These are phyloP conservation scores for Ophiostoma pallidulum DNA, from an alignment of 2,329 filamentous ascomycete genomes.

Conservation along the genomic window DNA sequence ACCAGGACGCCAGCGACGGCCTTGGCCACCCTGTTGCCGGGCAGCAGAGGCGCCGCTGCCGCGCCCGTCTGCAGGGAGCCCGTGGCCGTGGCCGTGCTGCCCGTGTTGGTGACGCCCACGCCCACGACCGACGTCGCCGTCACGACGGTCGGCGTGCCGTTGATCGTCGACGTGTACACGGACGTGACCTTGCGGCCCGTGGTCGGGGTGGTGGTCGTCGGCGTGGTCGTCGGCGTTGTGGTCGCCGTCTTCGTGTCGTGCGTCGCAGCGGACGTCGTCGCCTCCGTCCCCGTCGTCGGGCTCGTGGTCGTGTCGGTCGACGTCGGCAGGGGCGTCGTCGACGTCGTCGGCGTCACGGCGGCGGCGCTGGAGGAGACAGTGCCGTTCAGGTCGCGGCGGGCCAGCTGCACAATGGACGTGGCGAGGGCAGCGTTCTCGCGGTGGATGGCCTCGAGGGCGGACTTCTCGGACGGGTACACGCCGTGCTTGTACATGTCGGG, in stretches of 20 bases:
- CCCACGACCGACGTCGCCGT: constrained; percentile 42
- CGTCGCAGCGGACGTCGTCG: not conserved
- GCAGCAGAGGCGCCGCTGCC: constrained; percentile 3
- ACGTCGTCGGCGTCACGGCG: constrained; percentile 18
- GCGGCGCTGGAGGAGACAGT: constrained; percentile 23
- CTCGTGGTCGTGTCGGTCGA: constrained; percentile 18
- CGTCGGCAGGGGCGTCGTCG: constrained; percentile 16
- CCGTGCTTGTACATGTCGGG: constrained; percentile 58
- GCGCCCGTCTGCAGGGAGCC: constrained; percentile 25
- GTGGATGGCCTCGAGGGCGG: constrained; percentile 54
- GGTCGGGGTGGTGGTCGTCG: constrained; percentile 9
- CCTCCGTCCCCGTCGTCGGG: constrained; percentile 10
- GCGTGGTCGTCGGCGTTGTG: constrained; percentile 12
- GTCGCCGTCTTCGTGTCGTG: constrained; percentile 2
- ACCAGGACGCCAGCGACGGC: constrained; percentile 16
- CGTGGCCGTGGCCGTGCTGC: constrained; percentile 25
- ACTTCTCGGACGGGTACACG: constrained; percentile 54
- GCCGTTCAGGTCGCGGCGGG: constrained; percentile 44
- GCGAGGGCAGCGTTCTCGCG: constrained; percentile 52
- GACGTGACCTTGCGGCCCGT: constrained; percentile 19
- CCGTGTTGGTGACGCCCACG: constrained; percentile 25
- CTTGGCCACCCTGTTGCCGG: constrained; percentile 7
- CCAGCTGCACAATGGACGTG: constrained; percentile 53
- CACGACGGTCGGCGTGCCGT: constrained; percentile 36
- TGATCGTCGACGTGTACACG: constrained; percentile 37